A percentile compares a stretch with the other conserved stretches of the same genome.
Evolutionary conservation across 208 protist genomes (phyloP).

Genomic region (Acanthamoeba healyi): DNA sequence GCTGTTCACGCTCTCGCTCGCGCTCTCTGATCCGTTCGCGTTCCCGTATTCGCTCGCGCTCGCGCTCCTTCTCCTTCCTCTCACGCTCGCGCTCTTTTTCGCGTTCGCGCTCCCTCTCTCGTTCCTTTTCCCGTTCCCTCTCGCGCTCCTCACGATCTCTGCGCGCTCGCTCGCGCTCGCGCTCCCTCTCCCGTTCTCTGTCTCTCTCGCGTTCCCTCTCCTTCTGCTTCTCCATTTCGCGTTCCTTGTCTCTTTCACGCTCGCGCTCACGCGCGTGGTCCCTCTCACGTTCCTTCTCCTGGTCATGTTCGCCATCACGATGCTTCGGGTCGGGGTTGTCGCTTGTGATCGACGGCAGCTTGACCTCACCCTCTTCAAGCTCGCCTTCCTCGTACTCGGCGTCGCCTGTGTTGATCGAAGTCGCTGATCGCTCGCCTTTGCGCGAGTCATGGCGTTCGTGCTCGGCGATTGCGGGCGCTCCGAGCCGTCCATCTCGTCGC

Average conservation of each 20-base stretch:
- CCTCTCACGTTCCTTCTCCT: not conserved
- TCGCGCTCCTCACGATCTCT: conserved; percentile 15
- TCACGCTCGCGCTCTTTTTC: not conserved
- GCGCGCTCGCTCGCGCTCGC: not conserved
- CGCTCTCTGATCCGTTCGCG: not conserved
- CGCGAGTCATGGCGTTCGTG: not conserved
- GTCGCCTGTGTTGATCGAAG: not conserved
- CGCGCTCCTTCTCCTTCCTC: conserved; percentile 19
- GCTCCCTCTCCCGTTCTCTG: not conserved
- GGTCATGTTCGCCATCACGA: not conserved
- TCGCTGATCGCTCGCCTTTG: not conserved
- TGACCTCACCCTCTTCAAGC: not conserved
- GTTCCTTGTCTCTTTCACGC: not conserved
- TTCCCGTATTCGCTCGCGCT: not conserved
- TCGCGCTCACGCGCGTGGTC: not conserved
- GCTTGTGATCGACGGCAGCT: not conserved
- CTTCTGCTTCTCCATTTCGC: not conserved
- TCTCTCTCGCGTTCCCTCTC: not conserved
- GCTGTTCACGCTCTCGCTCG: not conserved
- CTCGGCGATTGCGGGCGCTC: not conserved
- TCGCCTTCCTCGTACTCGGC: not conserved
- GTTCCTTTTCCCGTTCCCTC: not conserved
- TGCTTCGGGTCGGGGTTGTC: not conserved
- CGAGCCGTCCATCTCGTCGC: not conserved
- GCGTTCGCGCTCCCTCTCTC: not conserved